Evolutionary conservation across 169 alveolate species (phyloP), one percentile per base, ranked within the genome.

Genomic region (Perkinsus olseni): DNA sequence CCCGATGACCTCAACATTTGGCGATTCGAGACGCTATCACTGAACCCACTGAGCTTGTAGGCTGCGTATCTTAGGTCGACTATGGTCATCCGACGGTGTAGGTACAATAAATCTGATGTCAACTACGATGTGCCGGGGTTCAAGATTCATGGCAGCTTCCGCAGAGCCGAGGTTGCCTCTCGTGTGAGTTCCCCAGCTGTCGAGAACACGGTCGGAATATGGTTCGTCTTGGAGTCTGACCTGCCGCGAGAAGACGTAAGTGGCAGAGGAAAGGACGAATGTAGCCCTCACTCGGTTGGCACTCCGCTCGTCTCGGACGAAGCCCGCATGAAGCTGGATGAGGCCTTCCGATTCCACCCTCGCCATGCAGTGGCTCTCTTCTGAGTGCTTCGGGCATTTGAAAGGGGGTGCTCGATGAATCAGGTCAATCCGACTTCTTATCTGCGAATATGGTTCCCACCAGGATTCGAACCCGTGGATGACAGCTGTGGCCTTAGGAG

Each of bases 71-170:
- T n/a, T 38, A 39, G 28, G 38, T 3, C 39, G 74, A 10, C 21
- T 24, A 36, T 38, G 10, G 0, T 38, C 38, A 40, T 28, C 74
- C 0, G 74, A n/a, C 74, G 28, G 38, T 0, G 74, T 38, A 38
- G 38, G 28, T 38, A 91, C 74, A 38, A 91, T 39, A 40, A 91
- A 20, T 62, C 82, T 11, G 92, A 91, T 39, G 39, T 91, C 39
- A 91, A 91, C 37, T 28, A 40, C 11, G 92, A 91, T 38, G 92
- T 91, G 50, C 74, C 39, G 51, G 92, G 92, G 28, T 91, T 91
- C 92, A 38, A 40, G 10, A 91, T 91, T 20, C 37, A 91, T 62
- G 92, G 92, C 38, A n/a, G 39, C 6, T 91, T 91, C 92, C 92
- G 92, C 38, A 8, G 74, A 11, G 50, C 92, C 38, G 38, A 39